Evolutionary conservation across 2,329 filamentous ascomycete genomes (phyloP), one percentile per base, ranked within the genome.

Genomic region (Madurella fahalii): DNA sequence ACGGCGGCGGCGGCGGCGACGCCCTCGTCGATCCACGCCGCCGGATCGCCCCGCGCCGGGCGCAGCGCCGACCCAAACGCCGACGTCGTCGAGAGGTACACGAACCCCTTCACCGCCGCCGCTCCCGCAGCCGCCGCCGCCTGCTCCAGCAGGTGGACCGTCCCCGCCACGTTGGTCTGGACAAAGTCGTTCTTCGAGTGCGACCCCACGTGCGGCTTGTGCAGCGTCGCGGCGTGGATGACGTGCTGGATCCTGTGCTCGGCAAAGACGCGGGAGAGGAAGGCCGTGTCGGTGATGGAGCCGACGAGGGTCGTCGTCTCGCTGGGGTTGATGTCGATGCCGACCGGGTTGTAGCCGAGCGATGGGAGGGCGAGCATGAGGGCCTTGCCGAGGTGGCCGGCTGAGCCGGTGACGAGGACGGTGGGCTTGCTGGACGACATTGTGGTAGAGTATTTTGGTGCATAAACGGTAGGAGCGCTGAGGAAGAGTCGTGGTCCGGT

Each of bases 1-100:
- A 7, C 58, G 0, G 74, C 71, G 17, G 12, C 40, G n/a, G 25
- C 58, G 0, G 74, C 71, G 17, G 12, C 40, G n/a, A 17, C 40
- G n/a, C 13, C 11, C 40, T 41, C 41, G 16, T 43, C 16, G 18
- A 43, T 43, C 16, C 41, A 43, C 18, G 41, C 16, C 41, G 41
- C 16, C 4, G 18, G 41, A 11, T 2, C 17, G 18, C 17, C 41
- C 18, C n/a, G 16, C 41, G 41, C 41, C 0, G 74, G 72, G 48
- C 68, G 69, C 8, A 77, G 63, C 0, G 74, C 73, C 0, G 60
- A 54, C 20, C 75, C 75, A 25, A 77, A 77, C 0, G 72, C 60
- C n/a, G 74, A 77, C 1, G 75, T 77, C 1, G 75, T 77, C 58
- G 72, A 75, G 58, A 76, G 63, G 64, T 74, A 77, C 57, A 75